phyloP scores from a whole-genome alignment of 2,329 filamentous ascomycete species.

The Sporothrix protearum region DNA sequence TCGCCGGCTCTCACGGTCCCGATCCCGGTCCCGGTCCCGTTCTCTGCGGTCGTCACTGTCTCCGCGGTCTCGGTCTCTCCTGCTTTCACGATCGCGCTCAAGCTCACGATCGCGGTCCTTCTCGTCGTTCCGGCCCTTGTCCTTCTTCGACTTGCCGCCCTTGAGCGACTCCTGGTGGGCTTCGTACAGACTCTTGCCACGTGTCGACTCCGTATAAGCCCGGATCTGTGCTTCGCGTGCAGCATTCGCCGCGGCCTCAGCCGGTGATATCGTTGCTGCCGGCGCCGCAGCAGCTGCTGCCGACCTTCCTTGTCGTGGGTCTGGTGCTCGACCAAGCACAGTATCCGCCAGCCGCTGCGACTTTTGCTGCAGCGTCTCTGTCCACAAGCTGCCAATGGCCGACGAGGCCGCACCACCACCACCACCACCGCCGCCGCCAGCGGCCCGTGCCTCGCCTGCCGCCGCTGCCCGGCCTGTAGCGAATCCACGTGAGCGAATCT shows the following conservation, averaged over 20 bases:
- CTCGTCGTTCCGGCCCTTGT: slow-evolving; percentile 12
- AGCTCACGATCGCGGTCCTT: not conserved
- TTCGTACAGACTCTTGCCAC: slow-evolving; percentile 58
- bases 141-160: slow-evolving; percentile 22
- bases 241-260: slow-evolving; percentile 54
- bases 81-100: not conserved
- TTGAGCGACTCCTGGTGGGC: slow-evolving; percentile 49
- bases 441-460: slow-evolving; percentile 25
- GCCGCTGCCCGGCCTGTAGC: slow-evolving; percentile 56
- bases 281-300: slow-evolving; percentile 35
- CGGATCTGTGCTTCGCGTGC: slow-evolving; percentile 49
- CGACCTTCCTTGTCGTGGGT: slow-evolving; percentile 49
- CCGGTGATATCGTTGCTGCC: slow-evolving; percentile 30
- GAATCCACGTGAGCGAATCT: slow-evolving; percentile 78
- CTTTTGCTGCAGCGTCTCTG: slow-evolving; percentile 87
- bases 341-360: slow-evolving; percentile 74
- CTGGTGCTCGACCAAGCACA: slow-evolving; percentile 66
- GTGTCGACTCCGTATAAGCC: slow-evolving; percentile 50
- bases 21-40: not conserved
- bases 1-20: not conserved
- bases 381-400: slow-evolving; percentile 70
- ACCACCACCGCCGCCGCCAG: slow-evolving; percentile 33
- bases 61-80: not conserved
- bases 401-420: slow-evolving; percentile 36
- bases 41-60: not conserved